Evolutionary conservation across 257 asterid species (phyloP).

Genomic region (Leptodermis oblonga): DNA sequence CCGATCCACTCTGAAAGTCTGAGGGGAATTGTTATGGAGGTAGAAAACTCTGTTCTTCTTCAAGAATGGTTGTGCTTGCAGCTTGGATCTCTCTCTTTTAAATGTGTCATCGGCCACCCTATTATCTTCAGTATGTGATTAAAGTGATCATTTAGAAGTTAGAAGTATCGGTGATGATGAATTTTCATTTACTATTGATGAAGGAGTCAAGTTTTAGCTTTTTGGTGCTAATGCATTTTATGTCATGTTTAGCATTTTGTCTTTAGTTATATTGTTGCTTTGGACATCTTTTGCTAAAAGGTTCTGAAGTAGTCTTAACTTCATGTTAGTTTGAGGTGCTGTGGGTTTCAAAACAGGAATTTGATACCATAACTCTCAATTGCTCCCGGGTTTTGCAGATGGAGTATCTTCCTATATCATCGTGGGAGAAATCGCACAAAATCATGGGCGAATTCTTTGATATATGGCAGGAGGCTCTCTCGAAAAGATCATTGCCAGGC

Average conservation of each 20-base stretch:
- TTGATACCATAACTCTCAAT: background rate
- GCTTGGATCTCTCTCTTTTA: background rate
- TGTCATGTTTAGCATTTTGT: background rate
- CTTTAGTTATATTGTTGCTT: background rate
- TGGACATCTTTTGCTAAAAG: background rate
- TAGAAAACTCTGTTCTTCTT: conserved; percentile 21
- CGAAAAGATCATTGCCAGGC: conserved; percentile 81
- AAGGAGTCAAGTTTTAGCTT: background rate
- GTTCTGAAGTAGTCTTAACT: background rate
- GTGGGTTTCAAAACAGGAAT: background rate
- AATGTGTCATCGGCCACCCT: background rate
- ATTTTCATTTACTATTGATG: background rate
- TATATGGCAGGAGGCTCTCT: conserved; percentile 77
- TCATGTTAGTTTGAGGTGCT: background rate
- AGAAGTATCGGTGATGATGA: background rate
- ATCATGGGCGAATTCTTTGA: conserved; percentile 85
- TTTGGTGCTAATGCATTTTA: background rate
- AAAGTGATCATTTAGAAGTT: background rate
- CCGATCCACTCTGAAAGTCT: conserved; percentile 70
- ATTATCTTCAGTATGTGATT: background rate
- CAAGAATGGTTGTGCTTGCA: background rate
- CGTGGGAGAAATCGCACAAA: conserved; percentile 83
- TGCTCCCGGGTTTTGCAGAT: conserved; percentile 51
- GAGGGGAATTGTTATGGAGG: conserved; percentile 99
- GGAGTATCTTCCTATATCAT: conserved; percentile 84